Evolutionary conservation across 148 eudicot species (phyloP), one percentile per base, ranked within the genome.

Genomic region (Chenopodium formosanum): DNA sequence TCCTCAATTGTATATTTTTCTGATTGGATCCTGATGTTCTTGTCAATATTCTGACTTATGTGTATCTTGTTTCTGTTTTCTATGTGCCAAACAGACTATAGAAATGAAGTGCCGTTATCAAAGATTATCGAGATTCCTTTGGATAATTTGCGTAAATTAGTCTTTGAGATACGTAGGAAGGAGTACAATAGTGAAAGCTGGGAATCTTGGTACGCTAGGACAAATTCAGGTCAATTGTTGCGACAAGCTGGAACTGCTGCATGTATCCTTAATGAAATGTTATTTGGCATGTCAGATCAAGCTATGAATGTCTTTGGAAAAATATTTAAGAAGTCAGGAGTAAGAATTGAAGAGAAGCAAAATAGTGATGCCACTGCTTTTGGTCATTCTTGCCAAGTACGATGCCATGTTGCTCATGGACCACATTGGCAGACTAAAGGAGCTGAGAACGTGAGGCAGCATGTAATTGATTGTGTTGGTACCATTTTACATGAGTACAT

Each of bases 221-320:
- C 88, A 34, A 91, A 88, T 78, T 93, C 92, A 13, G 99, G 99
- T 52, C 89, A 88, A 80, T 85, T 95, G 85, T 83, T 95, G 67
- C 88, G 97, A 74, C 97, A 92, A 80, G 97, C 99, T 81, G 84
- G 94, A 75, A 92, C 97, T 81, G 93, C 97, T 64, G 97, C 83
- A 40, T 91, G 97, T 77, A 90, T 95, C 53, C 84, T 95, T 70
- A 95, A 93, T 85, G 97, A 95, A 91, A 87, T 95, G 89, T 82
- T 95, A 73, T 93, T 85, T 87, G 97, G 99, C 83, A 86, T 90
- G 82, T 95, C 99, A 64, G 92, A 90, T 83, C 87, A 87, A 80
- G 88, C 89, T 79, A 66, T 88, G 74, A 76, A 88, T 73, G 73
- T 76, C 80, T 82, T 95, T 27, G 76, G 72, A 68, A 80, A 85